Base-by-base conservation (phyloP, 2,329 filamentous ascomycete species). In the Colletotrichum trifolii region DNA sequence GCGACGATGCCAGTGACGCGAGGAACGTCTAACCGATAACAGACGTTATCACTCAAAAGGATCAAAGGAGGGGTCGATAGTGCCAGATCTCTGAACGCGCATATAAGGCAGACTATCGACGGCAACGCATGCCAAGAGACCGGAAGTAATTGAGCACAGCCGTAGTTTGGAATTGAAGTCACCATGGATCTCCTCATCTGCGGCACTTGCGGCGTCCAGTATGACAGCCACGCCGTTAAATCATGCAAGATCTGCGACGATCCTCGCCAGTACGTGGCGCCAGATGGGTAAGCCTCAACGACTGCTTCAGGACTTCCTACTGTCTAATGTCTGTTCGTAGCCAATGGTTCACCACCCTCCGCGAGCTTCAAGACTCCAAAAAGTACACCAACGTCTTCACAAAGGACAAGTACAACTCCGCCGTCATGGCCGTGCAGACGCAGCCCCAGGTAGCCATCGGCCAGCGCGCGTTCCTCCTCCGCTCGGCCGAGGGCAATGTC, bases 171-270 rank as follows among this genome's bases (percentile, higher is more conserved):
- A 43, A n/a, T 11, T 12, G 11, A 15, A 13, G 40, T 1, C 15
- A n/a, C 40, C 11, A 63, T 66, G 64, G 64, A 66, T 63, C 59
- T 67, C 34, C 82, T 90, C 40, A 81, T 93, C 69, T 93, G 91
- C 79, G 82, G 80, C 8, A 84, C 89, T 6, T 93, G 91, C 74
- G 91, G 90, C 25, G 92, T 89, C 0, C 91, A 93, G 72, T 92
- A 82, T 0, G 81, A 87, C 66, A 77, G 78, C 45, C 67, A 76
- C 11, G 71, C 81, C 35, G 77, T 88, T 47, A 82, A 78, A 58
- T 84, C 80, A 5, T 93, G 91, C 77, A 83, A 85, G 63, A 91
- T 93, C 68, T 94, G 91, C 77, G 90, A 93, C 74, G 90, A 92
- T 74, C 83, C 90, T 1, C 85, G 91, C 5, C 90, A 93, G 76